Base-by-base conservation (phyloP, 768 basidiomycete species). In the Boletus sp. region DNA sequence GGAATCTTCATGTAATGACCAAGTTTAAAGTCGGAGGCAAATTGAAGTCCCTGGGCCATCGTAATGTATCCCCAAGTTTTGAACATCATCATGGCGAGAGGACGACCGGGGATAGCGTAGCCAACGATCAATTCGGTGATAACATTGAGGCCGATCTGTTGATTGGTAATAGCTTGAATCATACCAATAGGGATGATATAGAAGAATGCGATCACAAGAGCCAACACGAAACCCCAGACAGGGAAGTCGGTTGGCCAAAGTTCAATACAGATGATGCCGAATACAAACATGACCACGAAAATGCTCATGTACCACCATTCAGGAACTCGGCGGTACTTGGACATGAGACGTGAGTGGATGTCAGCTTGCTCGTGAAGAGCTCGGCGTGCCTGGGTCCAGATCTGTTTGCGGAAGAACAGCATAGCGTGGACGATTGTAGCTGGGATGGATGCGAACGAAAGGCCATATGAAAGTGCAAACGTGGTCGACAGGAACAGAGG, bases 101-200 rank as follows among this genome's bases (percentile, higher is more conserved):
- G 86, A 55, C 78, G 80, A 9, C 88, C 88, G 59, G 78, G 79
- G 23, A 79, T 67, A 32, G 74, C 66, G 51, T 71, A 73, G 14
- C 88, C 88, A 39, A 85, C 80, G 50, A 90, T 80, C 29, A 90
- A 74, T 64, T 91, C 88, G 2, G 87, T 85, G 55, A 90, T 80
- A 29, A 90, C 87, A 64, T 79, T 81, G 11, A 81, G 66, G 64
- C 78, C 87, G 51, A 90, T 77, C 69, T 89, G 85, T 62, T 87
- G 84, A 68, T 91, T 91, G 30, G 89, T 91, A 58, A 90, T 82
- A 1, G 88, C 87, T 61, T 89, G 84, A 55, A 91, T 88, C 81
- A 75, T 72, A 59, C 87, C 88, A 51, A 87, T 82, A 13, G 92
- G 92, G 44, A 94, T 81, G 54, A 86, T 78, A 61, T 91, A 92